Conservation (phyloP, 805 yeast genomes). For the Hanseniaspora hatyaiensis region DNA sequence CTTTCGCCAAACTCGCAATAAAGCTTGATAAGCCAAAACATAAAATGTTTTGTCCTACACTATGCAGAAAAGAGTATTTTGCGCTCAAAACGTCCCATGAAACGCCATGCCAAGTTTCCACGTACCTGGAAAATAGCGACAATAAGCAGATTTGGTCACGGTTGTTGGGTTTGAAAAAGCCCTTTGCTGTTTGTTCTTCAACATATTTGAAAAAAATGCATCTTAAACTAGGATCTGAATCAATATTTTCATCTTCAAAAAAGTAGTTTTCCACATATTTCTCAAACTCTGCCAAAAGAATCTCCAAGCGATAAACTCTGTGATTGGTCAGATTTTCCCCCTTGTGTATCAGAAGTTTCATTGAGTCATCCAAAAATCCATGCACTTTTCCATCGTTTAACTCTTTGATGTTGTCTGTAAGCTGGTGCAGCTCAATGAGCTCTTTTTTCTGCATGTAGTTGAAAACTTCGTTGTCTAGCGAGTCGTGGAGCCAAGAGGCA, state of each 20-base stretch:
- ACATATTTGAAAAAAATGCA: slow-evolving; percentile 38
- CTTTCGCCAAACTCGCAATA: slow-evolving; percentile 24
- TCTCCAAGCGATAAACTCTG: slow-evolving; percentile 29
- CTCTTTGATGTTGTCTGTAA: neutral
- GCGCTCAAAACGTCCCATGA: slow-evolving; percentile 57
- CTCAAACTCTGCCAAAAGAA: slow-evolving; percentile 46
- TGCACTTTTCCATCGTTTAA: neutral
- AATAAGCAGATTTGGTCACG: slow-evolving; percentile 43
- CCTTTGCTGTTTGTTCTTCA: slow-evolving; percentile 39
- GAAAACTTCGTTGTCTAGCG: slow-evolving; percentile 41
- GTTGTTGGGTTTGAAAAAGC: slow-evolving; percentile 34
- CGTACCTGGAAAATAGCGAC: slow-evolving; percentile 39
- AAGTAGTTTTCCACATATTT: slow-evolving; percentile 48
- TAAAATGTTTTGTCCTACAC: slow-evolving; percentile 68
- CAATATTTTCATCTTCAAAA: slow-evolving; percentile 29
- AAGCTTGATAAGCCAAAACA: slow-evolving; percentile 42
- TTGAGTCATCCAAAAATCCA: slow-evolving; percentile 14
- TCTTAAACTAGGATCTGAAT: slow-evolving; percentile 45
- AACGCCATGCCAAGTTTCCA: slow-evolving; percentile 75
- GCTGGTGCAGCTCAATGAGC: slow-evolving; percentile 20
- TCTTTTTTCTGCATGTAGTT: slow-evolving; percentile 8
- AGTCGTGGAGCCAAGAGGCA: slow-evolving; percentile 86
- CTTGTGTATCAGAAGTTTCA: slow-evolving; percentile 12
- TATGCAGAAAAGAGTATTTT: slow-evolving; percentile 55
- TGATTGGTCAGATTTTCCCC: slow-evolving; percentile 24